A percentile compares a stretch with the other conserved stretches of the same genome.
Conservation (phyloP, 2,329 filamentous ascomycete species). For the Zymoseptoria passerinii region DNA sequence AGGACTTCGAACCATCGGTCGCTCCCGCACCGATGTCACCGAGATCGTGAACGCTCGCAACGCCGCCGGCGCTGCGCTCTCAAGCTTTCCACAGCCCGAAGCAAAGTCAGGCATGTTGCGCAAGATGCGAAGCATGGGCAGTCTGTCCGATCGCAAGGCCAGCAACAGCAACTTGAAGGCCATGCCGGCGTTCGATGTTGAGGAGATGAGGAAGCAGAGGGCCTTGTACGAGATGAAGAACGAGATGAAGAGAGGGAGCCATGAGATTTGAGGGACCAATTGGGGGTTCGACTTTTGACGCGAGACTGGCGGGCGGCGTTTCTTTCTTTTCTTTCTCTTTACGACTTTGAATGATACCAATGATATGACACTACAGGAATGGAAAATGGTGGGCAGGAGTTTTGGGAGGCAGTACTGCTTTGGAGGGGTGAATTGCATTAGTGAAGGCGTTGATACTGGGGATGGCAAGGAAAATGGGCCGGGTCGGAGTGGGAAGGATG, state of each 20-base stretch:
- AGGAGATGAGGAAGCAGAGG: constrained; percentile 16
- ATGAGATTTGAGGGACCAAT: constrained; percentile 6
- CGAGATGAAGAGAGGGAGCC: constrained; percentile 12
- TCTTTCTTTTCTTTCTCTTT: background rate
- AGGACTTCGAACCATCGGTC: constrained; percentile 52
- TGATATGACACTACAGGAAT: background rate
- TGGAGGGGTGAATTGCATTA: background rate
- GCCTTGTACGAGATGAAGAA: constrained; percentile 10
- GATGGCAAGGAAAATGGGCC: background rate
- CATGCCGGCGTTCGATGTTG: constrained; percentile 15
- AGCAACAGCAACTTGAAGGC: constrained; percentile 9
- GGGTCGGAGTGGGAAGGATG: background rate
- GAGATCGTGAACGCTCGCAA: constrained; percentile 32
- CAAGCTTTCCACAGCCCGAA: constrained; percentile 2
- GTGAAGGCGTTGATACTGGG: background rate
- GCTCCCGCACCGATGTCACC: constrained; percentile 44
- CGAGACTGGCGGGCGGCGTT: background rate
- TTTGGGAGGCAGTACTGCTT: background rate
- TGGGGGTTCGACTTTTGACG: background rate
- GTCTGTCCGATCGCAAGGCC: constrained; percentile 24
- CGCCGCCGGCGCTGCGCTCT: constrained; percentile 1
- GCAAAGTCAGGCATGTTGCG: constrained; percentile 25
- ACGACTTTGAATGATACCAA: background rate
- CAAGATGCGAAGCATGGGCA: constrained; percentile 32
- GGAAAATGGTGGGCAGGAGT: background rate